Evolutionary conservation across 768 basidiomycete species (phyloP), one percentile per base, ranked within the genome.

Genomic region (Lepiota venenata): DNA sequence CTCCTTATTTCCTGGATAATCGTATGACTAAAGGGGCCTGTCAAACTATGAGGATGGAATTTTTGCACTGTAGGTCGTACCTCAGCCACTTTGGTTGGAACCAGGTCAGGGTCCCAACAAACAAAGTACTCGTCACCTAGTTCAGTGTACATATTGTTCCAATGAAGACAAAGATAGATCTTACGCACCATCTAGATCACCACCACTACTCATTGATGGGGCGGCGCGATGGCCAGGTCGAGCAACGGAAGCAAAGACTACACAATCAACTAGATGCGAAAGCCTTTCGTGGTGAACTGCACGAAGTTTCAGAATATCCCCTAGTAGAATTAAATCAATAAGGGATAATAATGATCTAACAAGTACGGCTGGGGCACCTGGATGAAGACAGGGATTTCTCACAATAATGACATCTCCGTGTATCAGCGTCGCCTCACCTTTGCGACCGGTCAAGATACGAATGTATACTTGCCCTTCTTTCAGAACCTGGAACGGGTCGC

Each of bases 151-250:
- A 32, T 2, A 9, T 9, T 16, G 21, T 15, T 15, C 8, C 6
- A 16, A 25, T 38, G 10, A 36, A 35, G 8, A 54, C 52, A 25
- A 27, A 40, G 50, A 35, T 21, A 29, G 46, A 47, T 37, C 1
- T 16, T 16, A 48, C 62, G 56, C 50, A 80, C 76, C 80, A 64
- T 84, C 84, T 15, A 85, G 70, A 61, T 85, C 83, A 15, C 84
- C 84, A 8, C 85, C 85, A 45, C 84, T 85, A 41, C 80, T 84
- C 84, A 87, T 86, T 0, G 84, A 78, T 5, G 85, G 84, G 8
- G 85, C 84, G 12, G 85, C 74, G 46, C 82, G 77, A 35, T 78
- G 79, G 4, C 82, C 84, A 15, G 79, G 78, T 32, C 70, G 68
- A 1, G 79, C 81, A 6, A 80, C 78, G 1, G 78, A 76, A 1